Evolutionary conservation across 192 early-diverging fungal species (phyloP).

Genomic region (Coemansia sp.): DNA sequence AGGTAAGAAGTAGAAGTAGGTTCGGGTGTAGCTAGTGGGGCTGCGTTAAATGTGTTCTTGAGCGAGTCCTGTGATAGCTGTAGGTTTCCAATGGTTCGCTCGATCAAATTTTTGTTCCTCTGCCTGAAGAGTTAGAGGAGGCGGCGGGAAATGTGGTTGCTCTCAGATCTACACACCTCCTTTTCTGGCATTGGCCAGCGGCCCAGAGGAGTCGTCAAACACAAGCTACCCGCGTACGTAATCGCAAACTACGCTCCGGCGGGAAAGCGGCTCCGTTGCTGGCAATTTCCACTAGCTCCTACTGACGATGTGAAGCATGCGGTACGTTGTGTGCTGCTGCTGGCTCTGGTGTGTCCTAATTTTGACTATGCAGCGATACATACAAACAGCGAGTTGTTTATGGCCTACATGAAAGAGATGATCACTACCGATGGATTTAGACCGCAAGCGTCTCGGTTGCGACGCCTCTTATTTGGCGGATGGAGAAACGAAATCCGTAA

Average conservation of each 20-base stretch:
- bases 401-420: not conserved
- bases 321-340: not conserved
- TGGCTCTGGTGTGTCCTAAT: not conserved
- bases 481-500: not conserved
- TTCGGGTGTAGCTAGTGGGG: too few relatives aligned
- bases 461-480: not conserved
- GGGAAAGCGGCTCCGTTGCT: not conserved
- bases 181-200: not conserved
- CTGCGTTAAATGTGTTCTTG: too few relatives aligned
- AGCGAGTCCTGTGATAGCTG: too few relatives aligned
- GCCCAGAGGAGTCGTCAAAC: not conserved
- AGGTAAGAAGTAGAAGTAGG: too few relatives aligned
- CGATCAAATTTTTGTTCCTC: not conserved
- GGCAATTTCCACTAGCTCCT: not conserved
- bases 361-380: not conserved
- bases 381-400: not conserved
- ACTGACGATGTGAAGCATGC: not conserved
- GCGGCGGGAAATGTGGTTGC: not conserved
- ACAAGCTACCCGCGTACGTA: not conserved
- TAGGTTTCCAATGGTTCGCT: too few relatives aligned
- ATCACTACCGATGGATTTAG: not conserved
- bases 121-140: too few relatives aligned
- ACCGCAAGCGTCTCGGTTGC: not conserved
- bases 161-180: not conserved
- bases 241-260: not conserved